Evolutionary conservation across 495 filamentous ascomycete genomes (phyloP).

Genomic region (Hyaloscypha variabilis): DNA sequence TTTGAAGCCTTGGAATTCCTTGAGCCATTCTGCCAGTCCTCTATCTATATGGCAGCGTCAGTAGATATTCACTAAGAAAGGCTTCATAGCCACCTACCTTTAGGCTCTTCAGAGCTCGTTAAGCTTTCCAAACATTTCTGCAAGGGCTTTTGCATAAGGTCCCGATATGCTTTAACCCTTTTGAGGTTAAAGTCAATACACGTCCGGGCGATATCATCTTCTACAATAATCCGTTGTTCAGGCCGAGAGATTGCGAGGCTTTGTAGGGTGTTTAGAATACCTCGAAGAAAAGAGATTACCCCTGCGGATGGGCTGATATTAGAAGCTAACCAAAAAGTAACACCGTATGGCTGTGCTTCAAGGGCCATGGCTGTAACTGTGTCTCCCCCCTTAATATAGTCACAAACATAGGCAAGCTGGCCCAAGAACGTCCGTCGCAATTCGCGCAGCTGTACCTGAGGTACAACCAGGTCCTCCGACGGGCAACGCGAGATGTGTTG

Average conservation of each 20-base stretch:
- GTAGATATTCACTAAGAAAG: slow-evolving; percentile 8
- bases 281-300: slow-evolving; percentile 24
- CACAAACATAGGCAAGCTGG: slow-evolving; percentile 37
- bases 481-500: slow-evolving; percentile 23
- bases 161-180: slow-evolving; percentile 25
- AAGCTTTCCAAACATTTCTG: slow-evolving; percentile 19
- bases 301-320: slow-evolving; percentile 20
- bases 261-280: slow-evolving; percentile 21
- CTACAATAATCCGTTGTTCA: slow-evolving; percentile 13
- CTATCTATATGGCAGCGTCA: slow-evolving; percentile 19
- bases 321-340: slow-evolving; percentile 34
- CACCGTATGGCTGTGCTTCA: slow-evolving; percentile 23
- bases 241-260: slow-evolving; percentile 5
- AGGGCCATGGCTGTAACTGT: slow-evolving; percentile 38
- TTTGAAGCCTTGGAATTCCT: slow-evolving; percentile 16
- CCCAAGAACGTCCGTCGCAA: slow-evolving; percentile 31
- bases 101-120: slow-evolving; percentile 5
- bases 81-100: slow-evolving; percentile 2
- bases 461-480: slow-evolving; percentile 15
- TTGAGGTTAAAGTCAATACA: slow-evolving; percentile 26
- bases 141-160: slow-evolving; percentile 8
- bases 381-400: slow-evolving; percentile 33
- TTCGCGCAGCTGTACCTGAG: slow-evolving; percentile 13
- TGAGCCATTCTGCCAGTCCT: slow-evolving; percentile 18
- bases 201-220: slow-evolving; percentile 10